Conservation (phyloP, 345 rosid species). For the Theobroma cacao region DNA sequence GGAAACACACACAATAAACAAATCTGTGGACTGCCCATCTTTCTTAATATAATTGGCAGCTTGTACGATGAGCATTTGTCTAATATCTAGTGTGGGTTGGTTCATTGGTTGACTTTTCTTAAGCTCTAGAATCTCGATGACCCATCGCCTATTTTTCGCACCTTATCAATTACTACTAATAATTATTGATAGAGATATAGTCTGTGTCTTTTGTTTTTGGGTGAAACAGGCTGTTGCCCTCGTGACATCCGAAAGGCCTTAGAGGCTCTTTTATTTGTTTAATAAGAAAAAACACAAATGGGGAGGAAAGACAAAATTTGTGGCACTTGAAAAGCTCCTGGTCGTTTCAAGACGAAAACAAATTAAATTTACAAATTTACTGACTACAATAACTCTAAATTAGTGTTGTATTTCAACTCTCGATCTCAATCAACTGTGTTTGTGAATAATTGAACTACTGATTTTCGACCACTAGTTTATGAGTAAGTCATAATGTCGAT, state of each 20-base stretch:
- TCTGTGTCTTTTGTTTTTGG: background rate
- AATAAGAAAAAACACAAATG: no score
- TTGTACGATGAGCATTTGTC: background rate
- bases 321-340: no score
- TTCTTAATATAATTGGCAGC: background rate
- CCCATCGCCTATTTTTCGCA: background rate
- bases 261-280: background rate
- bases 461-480: no score
- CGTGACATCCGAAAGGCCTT: background rate
- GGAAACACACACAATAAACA: background rate
- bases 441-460: no score
- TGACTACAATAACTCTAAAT: no score
- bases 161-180: background rate
- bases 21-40: background rate
- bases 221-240: background rate
- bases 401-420: no score
- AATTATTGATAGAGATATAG: background rate
- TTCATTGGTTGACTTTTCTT: background rate
- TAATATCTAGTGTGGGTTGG: background rate
- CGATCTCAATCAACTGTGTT: no score
- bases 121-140: background rate
- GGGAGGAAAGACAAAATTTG: no score
- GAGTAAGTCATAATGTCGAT: no score
- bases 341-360: no score
- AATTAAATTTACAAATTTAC: no score